Evolutionary conservation across 2,329 filamentous ascomycete genomes (phyloP).

Genomic region (Colletotrichum sp.): DNA sequence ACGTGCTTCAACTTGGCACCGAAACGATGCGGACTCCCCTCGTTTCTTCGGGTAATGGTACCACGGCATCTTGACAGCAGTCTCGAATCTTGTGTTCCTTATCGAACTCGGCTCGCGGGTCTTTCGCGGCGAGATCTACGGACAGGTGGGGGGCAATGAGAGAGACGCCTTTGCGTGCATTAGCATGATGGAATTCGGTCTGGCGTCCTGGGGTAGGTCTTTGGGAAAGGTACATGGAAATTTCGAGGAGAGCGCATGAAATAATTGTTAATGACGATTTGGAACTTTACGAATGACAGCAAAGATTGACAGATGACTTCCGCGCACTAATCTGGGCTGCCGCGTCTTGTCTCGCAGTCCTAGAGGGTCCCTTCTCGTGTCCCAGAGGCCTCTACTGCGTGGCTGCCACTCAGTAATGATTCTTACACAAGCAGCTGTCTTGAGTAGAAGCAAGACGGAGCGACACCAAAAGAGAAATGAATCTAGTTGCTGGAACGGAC

Average conservation of each 20-base stretch:
- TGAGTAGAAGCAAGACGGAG: neutral
- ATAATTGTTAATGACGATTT: neutral
- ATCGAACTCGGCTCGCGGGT: neutral
- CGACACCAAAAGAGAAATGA: neutral
- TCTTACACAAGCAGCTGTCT: neutral
- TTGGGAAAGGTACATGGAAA: neutral
- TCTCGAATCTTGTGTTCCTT: neutral
- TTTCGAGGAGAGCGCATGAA: neutral
- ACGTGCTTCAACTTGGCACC: neutral
- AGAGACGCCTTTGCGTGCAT: neutral
- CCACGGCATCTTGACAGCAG: slow-evolving; percentile 16
- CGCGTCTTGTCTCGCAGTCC: neutral
- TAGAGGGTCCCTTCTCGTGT: neutral
- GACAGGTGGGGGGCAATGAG: neutral
- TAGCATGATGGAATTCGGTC: neutral
- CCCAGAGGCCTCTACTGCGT: neutral
- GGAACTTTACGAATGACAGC: neutral
- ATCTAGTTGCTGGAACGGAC: neutral
- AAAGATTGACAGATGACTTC: neutral
- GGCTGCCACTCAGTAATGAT: neutral
- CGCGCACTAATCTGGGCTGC: neutral
- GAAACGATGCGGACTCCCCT: neutral
- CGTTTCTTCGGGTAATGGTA: neutral
- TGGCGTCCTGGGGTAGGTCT: neutral
- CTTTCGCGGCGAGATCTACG: neutral